A percentile compares a stretch with the other conserved stretches of the same genome.
Conservation (phyloP, 306 rosid genomes). For the Senna tora region DNA sequence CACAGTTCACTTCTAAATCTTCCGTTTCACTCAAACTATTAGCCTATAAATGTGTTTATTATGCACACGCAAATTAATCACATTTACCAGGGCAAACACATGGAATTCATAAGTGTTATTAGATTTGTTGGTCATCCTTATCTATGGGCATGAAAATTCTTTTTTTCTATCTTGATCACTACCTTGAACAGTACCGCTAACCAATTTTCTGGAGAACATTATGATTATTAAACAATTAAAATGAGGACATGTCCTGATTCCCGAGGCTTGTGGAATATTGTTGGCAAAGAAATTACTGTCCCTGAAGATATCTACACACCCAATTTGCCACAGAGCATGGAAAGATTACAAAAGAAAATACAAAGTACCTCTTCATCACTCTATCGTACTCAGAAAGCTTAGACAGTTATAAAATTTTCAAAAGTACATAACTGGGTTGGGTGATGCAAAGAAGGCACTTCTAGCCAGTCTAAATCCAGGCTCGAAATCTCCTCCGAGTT, state of each 20-base stretch:
- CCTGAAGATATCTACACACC: too few relatives aligned
- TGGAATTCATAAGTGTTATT: neutral
- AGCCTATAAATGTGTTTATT: neutral
- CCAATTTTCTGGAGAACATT: neutral
- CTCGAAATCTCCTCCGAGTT: too few relatives aligned
- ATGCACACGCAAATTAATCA: neutral
- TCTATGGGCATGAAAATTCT: too few relatives aligned
- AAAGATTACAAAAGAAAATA: too few relatives aligned
- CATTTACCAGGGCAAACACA: too few relatives aligned
- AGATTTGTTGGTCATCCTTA: neutral
- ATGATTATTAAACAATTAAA: neutral
- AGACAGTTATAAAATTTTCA: too few relatives aligned
- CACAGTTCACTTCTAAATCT: neutral
- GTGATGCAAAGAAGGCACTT: too few relatives aligned
- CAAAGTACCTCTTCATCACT: too few relatives aligned
- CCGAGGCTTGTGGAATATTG: neutral
- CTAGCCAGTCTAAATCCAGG: too few relatives aligned
- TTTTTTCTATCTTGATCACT: neutral
- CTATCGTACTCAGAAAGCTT: too few relatives aligned
- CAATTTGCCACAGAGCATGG: too few relatives aligned
- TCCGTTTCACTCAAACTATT: neutral
- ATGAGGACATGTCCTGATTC: neutral
- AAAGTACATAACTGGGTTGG: too few relatives aligned
- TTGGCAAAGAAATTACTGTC: neutral
- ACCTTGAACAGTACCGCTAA: neutral